These are phyloP conservation scores for Colletotrichum sp. DNA, from an alignment of 2,329 filamentous ascomycete species.

Conservation along the genomic window DNA sequence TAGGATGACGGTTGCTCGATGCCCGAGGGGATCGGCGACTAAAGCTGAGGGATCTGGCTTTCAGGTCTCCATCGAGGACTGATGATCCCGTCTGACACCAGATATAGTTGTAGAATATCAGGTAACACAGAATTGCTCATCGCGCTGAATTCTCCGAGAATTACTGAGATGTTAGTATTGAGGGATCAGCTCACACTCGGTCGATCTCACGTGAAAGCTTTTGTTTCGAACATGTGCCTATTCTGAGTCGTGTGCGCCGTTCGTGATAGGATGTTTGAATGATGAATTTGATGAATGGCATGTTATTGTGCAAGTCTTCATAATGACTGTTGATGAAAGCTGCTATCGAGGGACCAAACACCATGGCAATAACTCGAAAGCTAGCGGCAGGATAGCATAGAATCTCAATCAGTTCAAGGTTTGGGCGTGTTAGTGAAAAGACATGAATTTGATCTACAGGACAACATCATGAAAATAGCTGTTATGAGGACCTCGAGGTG, in stretches of 20 bases:
- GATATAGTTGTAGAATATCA: background rate
- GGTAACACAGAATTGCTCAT: background rate
- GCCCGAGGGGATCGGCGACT: background rate
- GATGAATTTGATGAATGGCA: no score
- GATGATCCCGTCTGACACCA: background rate
- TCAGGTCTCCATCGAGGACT: background rate
- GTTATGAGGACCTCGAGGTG: no score
- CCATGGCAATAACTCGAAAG: no score
- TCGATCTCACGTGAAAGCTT: background rate
- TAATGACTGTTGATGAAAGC: no score
- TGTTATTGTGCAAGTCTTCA: no score
- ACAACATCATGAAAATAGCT: no score
- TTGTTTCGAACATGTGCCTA: background rate
- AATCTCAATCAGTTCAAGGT: no score
- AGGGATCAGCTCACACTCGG: background rate
- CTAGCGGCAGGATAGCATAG: no score
- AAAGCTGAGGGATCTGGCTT: background rate
- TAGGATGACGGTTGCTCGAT: background rate
- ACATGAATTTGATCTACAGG: no score
- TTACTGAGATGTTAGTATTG: background rate
- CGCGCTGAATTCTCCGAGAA: background rate
- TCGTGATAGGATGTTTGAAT: no score
- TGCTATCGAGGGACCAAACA: no score
- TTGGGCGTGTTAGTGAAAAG: rapidly evolving
- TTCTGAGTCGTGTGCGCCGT: no score